Base-by-base conservation (phyloP, 2,329 filamentous ascomycete species). In the Passalora sequoiae region DNA sequence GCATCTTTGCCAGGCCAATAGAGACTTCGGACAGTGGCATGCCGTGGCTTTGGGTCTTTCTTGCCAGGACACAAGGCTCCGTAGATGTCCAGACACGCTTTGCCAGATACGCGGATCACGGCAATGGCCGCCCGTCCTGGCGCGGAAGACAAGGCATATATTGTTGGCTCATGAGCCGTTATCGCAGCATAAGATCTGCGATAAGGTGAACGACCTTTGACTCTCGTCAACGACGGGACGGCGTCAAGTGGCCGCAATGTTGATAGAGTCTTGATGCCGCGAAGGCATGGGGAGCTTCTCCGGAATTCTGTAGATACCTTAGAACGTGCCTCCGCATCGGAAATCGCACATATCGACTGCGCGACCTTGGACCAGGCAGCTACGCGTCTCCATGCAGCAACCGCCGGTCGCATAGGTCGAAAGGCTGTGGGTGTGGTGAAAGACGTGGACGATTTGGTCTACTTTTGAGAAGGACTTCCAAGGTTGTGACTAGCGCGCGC, bases 111-210 rank as follows among this genome's bases (percentile, higher is more conserved):
- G 10, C 92, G 80, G 40, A 97, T 81, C 25, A 97, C 82, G 1
- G 91, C 91, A 62, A 98, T 95, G 1, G 89, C 92, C 31, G 88
- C 89, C 61, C 81, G 81, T 1, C 91, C 92, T 8, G 84, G 73
- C 0, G 87, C 88, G 0, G 89, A 94, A 0, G 91, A 96, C 1
- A 97, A 70, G 0, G 92, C 92, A 65, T 94, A 97, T 40, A 98
- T 94, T 1, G 91, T 97, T 1, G 61, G 49, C 15, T 60, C 54
- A 3, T 37, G 39, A 33, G 35, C 30, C 12, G 12, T 16, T 3
- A 28, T 6, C 7, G 7, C 6, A 19, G 30, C 5, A 17, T 12
- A 6, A 27, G 8, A n/a, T 17, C 12, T 28, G 10, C 15, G 10
- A 29, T n/a, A 13, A 27, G 3, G 4, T n/a, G n/a, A n/a, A 22